Percentiles rank a stretch among this genome's conserved stretches.
phyloP scores from a whole-genome alignment of 2,329 filamentous ascomycete species.

The Fusarium acutatum region DNA sequence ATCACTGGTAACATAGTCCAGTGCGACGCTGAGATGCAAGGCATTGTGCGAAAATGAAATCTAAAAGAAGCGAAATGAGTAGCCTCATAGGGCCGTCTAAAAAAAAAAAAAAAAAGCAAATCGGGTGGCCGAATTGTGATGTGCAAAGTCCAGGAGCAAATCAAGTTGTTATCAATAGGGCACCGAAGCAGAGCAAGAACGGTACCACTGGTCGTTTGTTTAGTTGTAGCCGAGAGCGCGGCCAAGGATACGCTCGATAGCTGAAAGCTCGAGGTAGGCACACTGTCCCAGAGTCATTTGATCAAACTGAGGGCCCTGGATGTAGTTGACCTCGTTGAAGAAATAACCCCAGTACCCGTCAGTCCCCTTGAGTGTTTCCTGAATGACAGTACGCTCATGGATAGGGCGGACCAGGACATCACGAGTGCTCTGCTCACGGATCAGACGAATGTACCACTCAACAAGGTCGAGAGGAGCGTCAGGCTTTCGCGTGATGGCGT shows the following conservation, averaged over 20 bases:
- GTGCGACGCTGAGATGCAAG: not conserved
- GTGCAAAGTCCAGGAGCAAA: not conserved
- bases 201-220: not conserved
- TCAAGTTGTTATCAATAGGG: not conserved
- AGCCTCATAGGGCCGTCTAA: not conserved
- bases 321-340: conserved; percentile 57
- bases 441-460: conserved; percentile 65
- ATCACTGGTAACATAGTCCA: not conserved
- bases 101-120: not conserved
- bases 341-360: conserved; percentile 63
- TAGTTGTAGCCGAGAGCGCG: conserved; percentile 47
- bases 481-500: conserved; percentile 60
- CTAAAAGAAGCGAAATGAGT: not conserved
- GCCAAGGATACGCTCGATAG: conserved; percentile 59
- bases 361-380: conserved; percentile 45
- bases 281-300: conserved; percentile 57
- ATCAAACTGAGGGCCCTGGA: conserved; percentile 54
- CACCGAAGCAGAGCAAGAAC: not conserved
- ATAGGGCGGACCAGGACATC: conserved; percentile 52
- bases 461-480: conserved; percentile 60
- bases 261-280: conserved; percentile 56
- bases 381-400: conserved; percentile 51
- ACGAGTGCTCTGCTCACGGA: conserved; percentile 61
- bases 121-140: not conserved
- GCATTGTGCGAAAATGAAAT: conserved; percentile 5